Evolutionary conservation across 257 asterid genomes (phyloP).

Genomic region (Fraxinus pennsylvanica): DNA sequence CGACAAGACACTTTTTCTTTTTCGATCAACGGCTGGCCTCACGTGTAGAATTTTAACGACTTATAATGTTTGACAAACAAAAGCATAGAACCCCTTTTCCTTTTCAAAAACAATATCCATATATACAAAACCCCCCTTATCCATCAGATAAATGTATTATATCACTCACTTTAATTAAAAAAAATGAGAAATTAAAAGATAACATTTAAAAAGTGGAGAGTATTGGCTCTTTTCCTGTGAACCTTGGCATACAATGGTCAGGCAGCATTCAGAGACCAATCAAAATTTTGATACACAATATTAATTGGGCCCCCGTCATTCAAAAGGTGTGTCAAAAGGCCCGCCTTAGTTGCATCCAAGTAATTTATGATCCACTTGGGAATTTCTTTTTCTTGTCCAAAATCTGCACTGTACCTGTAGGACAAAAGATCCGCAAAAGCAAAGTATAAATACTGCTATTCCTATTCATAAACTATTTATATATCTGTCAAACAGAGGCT

Average conservation of each 20-base stretch:
- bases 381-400: slow-evolving; percentile 75
- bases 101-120: not conserved
- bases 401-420: slow-evolving; percentile 86
- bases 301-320: slow-evolving; percentile 71
- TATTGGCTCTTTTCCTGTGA: not conserved
- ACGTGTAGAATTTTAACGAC: too few relatives aligned
- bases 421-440: not conserved
- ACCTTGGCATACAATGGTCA: slow-evolving; percentile 22
- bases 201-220: not conserved
- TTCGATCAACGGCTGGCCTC: too few relatives aligned
- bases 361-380: slow-evolving; percentile 65
- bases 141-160: not conserved
- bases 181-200: not conserved
- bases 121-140: not conserved
- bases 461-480: too few relatives aligned
- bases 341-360: slow-evolving; percentile 84
- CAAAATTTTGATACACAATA: slow-evolving; percentile 58
- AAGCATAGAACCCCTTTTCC: not conserved
- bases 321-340: slow-evolving; percentile 73
- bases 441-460: not conserved
- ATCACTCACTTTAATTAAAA: not conserved
- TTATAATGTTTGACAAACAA: too few relatives aligned
- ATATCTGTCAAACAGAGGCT: too few relatives aligned
- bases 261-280: slow-evolving; percentile 76
- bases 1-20: too few relatives aligned